Base-by-base conservation (phyloP, 805 yeast genomes). In the Saccharomycopsis microspora region DNA sequence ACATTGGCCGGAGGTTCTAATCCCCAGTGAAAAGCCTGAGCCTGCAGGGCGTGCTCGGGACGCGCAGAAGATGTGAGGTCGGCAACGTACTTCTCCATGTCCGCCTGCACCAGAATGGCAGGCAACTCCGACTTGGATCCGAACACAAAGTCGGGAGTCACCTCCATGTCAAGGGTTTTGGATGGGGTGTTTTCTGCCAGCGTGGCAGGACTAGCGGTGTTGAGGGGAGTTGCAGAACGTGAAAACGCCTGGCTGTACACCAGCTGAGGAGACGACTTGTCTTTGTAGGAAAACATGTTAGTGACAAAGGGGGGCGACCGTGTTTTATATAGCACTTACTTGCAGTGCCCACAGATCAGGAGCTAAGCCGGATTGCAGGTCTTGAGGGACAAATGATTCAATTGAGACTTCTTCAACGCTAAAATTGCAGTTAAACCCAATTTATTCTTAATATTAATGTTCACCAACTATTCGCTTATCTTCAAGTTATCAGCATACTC, bases 161-260 rank as follows among this genome's bases (percentile, higher is more conserved):
- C 38, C 37, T 41, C 49, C 43, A 43, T 40, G 34, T 51, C 48
- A 11, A 45, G 45, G 37, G 33, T 8, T 11, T 42, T 44, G 29
- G 46, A 31, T 28, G 54, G 54, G 5, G 54, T 51, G 50, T 44
- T 51, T 39, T 44, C 33, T 4, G 53, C 46, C n/a, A 50, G 43
- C 7, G 50, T 45, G 8, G 45, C 48, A 4, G 54, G 50, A 8
- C 38, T 28, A n/a, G 29, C 34, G 19, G 35, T 32, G 32, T 41
- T 37, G 19, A 48, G 40, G 10, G 54, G 52, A 30, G 54, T 51
- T 9, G 43, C 27, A 4, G 48, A 11, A 43, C 53, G 32, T 4
- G 54, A 48, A 38, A 51, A 51, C 19, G 47, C 29, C 6, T 49
- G 30, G 29, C 50, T 46, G 39, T 49, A 49, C 39, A 49, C 43